Evolutionary conservation across 2,329 filamentous ascomycete species (phyloP), one percentile per base, ranked within the genome.

Genomic region (Fonsecaea pedrosoi): DNA sequence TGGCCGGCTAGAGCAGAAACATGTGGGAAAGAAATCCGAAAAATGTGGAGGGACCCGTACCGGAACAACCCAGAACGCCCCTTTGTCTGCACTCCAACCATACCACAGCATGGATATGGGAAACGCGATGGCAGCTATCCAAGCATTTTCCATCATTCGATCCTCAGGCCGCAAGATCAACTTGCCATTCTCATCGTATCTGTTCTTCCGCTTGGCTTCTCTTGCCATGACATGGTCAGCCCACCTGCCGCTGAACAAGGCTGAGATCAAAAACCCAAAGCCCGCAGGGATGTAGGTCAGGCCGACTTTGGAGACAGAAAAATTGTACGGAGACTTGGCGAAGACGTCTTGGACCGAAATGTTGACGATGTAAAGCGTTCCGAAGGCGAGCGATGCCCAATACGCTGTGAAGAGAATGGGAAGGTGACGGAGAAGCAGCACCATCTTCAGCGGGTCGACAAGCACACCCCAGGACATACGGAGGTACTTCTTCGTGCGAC

Each of bases 91-190:
- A 21, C 21, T 54, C 50, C 50, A 54, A 12, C 50, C 50, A 34
- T 54, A 54, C 50, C 50, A 54, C 12, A 54, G 8, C 50, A 54
- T 12, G 21, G 50, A 30, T 9, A 34, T 34, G 50, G 50, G 50
- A n/a, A 30, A 54, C 10, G 32, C 50, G 10, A 30, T 13, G 21
- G 50, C 50, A 30, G 50, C 21, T 9, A 54, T 15, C 50, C 50
- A 54, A n/a, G 50, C 50, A 12, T 54, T 54, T n/a, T 54, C 50
- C 21, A 30, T 30, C 50, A 54, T 54, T 30, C 50, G 50, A 54
- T 54, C 50, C 13, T 54, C 50, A 30, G 50, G 50, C 1, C 21
- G 50, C 21, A 30, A n/a, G 18, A 54, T 32, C 12, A 54, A 30
- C 21, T 54, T 54, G 50, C 5, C 50, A 30, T 54, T 34, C 21